A percentile compares a stretch with the other conserved stretches of the same genome.
phyloP scores from a whole-genome alignment of 768 basidiomycete genomes.

The Naganishia onofrii region DNA sequence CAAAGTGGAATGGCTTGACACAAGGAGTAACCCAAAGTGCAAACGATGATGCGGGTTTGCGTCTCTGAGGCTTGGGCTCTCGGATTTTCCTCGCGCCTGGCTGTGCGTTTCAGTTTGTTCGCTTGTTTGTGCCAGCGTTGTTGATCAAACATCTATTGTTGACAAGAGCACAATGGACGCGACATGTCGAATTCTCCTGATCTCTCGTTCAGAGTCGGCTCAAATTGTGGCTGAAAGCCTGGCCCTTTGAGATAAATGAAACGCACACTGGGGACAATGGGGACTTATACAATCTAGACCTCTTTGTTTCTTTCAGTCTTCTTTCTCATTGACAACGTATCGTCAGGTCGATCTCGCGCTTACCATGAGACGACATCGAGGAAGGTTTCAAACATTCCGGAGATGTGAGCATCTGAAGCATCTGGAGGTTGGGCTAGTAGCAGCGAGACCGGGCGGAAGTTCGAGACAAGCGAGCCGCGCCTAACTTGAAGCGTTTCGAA shows the following conservation, averaged over 20 bases:
- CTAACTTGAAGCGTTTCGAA: too few relatives aligned
- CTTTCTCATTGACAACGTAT: too few relatives aligned
- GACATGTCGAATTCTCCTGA: background rate
- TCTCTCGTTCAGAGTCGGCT: background rate
- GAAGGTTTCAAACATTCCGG: too few relatives aligned
- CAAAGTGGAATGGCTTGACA: slow-evolving; percentile 12
- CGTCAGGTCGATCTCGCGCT: too few relatives aligned
- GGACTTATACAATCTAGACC: background rate
- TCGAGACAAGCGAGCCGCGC: too few relatives aligned
- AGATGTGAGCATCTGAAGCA: too few relatives aligned
- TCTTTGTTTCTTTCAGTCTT: too few relatives aligned
- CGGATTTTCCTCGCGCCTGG: background rate
- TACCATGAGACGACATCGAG: too few relatives aligned
- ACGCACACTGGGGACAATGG: background rate
- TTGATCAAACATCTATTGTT: slow-evolving; percentile 23
- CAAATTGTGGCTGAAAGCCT: background rate
- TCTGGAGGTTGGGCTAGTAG: too few relatives aligned
- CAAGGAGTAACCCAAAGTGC: background rate
- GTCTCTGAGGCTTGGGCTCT: background rate
- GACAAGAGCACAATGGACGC: slow-evolving; percentile 16
- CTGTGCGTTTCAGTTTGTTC: slow-evolving; percentile 4
- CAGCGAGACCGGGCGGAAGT: too few relatives aligned
- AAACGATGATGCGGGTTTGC: background rate
- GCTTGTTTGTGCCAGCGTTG: slow-evolving; percentile 15
- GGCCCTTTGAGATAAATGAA: background rate